These are phyloP conservation scores for Diaporthe australafricana DNA, from an alignment of 2,329 filamentous ascomycete genomes.

Conservation along the genomic window DNA sequence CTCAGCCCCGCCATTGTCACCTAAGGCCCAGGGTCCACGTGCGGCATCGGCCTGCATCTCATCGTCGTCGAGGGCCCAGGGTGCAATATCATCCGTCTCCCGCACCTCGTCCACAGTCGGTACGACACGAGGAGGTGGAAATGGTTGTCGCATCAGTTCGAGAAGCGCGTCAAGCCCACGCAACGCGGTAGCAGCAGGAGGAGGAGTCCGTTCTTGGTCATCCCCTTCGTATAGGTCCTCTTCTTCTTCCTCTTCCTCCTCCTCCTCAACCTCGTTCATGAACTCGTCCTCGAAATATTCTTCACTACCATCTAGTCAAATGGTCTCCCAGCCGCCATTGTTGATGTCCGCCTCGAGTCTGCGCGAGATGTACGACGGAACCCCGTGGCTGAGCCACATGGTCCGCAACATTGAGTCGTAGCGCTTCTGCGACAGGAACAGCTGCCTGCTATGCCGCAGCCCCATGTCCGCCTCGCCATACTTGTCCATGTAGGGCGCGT, in stretches of 20 bases:
- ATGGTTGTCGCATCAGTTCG: conserved; percentile 15
- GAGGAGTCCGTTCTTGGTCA: conserved; percentile 1
- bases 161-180: conserved; percentile 8
- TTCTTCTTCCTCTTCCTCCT: not conserved
- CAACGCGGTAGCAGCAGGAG: not conserved
- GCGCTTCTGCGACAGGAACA: conserved; percentile 92
- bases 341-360: conserved; percentile 96
- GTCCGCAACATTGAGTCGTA: conserved; percentile 90
- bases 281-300: conserved; percentile 1
- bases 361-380: conserved; percentile 89
- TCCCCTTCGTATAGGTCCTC: not conserved
- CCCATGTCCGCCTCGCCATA: conserved; percentile 97
- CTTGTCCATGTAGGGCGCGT: conserved; percentile 93
- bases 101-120: not conserved
- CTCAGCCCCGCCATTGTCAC: not conserved
- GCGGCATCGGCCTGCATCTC: not conserved
- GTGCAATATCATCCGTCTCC: conserved; percentile 17
- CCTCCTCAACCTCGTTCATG: conserved; percentile 13
- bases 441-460: conserved; percentile 84
- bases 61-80: conserved; percentile 5
- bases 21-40: not conserved
- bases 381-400: conserved; percentile 86
- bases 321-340: conserved; percentile 97
- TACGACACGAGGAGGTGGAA: not conserved
- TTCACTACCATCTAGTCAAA: conserved; percentile 50